Conservation (phyloP, 441 rosid species). For the Erodium moschatum region DNA sequence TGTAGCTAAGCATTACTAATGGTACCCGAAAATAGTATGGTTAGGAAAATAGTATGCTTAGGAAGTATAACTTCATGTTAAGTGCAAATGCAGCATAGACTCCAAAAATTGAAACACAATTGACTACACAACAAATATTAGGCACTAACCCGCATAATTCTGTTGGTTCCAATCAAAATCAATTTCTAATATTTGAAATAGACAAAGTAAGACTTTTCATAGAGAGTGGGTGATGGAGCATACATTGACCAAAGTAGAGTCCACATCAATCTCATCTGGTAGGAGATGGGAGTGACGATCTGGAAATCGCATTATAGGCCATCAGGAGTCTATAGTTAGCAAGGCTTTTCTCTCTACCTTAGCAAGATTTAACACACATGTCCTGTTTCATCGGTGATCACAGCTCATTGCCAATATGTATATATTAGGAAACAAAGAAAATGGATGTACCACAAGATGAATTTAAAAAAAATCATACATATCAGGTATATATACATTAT, state of each 20-base stretch:
- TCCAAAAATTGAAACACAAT: background rate
- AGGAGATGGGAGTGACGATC: background rate
- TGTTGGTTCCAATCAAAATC: background rate
- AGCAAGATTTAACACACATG: no score
- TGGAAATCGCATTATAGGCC: background rate
- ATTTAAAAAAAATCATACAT: background rate
- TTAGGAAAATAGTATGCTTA: no score
- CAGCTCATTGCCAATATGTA: background rate
- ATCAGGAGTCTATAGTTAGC: background rate
- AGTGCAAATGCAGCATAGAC: background rate
- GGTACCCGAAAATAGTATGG: no score
- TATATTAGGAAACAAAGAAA: background rate
- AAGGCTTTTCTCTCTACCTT: background rate
- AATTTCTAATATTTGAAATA: background rate
- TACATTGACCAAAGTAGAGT: slow-evolving; percentile 1
- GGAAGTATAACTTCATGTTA: background rate
- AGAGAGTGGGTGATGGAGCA: background rate
- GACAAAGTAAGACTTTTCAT: background rate
- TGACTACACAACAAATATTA: background rate
- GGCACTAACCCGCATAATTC: background rate
- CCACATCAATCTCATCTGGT: background rate
- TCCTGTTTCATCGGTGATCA: no score
- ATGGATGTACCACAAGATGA: background rate
- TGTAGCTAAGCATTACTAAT: background rate
- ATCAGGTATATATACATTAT: background rate